Evolutionary conservation across 2,329 filamentous ascomycete genomes (phyloP).

Genomic region (Scytalidium sp.): DNA sequence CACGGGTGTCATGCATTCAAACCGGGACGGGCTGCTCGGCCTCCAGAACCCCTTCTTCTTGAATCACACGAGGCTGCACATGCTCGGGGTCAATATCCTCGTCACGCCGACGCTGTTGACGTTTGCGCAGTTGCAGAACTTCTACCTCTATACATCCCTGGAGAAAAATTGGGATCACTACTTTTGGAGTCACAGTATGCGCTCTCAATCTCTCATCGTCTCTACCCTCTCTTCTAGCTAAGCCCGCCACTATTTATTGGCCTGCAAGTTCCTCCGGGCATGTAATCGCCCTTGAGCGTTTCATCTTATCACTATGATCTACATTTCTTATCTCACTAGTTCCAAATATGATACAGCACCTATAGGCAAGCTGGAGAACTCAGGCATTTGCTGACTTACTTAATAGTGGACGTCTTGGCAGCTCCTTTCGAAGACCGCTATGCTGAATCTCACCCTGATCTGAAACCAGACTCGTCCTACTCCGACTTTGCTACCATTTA

Average conservation of each 20-base stretch:
- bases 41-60: slow-evolving; percentile 56
- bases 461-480: slow-evolving; percentile 9
- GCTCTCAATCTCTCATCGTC: too few species aligned
- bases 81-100: slow-evolving; percentile 51
- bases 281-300: too few species aligned
- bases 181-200: slow-evolving; percentile 49
- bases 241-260: too few species aligned
- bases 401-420: slow-evolving; percentile 39
- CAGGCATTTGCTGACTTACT: slow-evolving; percentile 15
- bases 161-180: slow-evolving; percentile 44
- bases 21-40: slow-evolving; percentile 42
- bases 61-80: slow-evolving; percentile 45
- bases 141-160: slow-evolving; percentile 44
- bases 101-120: slow-evolving; percentile 48
- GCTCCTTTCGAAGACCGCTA: slow-evolving; percentile 34
- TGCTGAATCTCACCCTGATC: slow-evolving; percentile 1
- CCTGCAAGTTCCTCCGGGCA: too few species aligned
- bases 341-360: too few species aligned
- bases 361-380: too few species aligned
- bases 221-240: too few species aligned
- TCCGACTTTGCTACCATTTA: slow-evolving; percentile 17
- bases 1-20: slow-evolving; percentile 53
- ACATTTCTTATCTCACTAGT: not conserved
- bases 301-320: too few species aligned
- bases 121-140: slow-evolving; percentile 56